Conservation (phyloP, 176 grass and related monocot species). For the Musa acuminata region DNA sequence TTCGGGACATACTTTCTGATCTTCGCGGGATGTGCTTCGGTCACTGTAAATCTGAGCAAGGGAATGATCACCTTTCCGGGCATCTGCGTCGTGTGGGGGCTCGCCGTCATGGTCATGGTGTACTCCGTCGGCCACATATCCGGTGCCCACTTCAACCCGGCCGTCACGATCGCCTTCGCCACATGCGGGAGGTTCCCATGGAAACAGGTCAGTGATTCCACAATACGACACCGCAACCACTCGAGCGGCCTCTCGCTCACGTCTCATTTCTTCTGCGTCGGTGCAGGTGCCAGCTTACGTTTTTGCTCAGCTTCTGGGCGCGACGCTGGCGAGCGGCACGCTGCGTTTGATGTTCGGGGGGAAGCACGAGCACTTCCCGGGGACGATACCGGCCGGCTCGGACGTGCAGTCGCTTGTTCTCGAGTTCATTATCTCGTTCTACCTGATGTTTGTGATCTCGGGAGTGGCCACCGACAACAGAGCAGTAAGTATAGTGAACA, state of each 20-base stretch:
- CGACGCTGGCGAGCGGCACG: conserved; percentile 50
- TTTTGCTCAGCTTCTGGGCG: conserved; percentile 51
- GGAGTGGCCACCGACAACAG: conserved; percentile 76
- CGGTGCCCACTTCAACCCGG: conserved; percentile 77
- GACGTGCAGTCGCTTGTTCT: conserved; percentile 63
- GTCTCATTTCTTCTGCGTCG: background rate
- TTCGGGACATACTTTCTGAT: conserved; percentile 83
- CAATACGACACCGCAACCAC: background rate
- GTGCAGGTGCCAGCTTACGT: conserved; percentile 50
- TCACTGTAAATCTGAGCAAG: conserved; percentile 59
- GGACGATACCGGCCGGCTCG: conserved; percentile 48
- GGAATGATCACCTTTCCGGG: conserved; percentile 65
- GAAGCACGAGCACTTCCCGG: conserved; percentile 45
- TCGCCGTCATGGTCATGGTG: conserved; percentile 70
- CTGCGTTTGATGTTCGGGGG: conserved; percentile 66
- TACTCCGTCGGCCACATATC: conserved; percentile 85
- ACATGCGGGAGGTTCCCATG: conserved; percentile 62
- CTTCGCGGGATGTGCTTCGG: conserved; percentile 64
- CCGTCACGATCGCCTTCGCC: conserved; percentile 80
- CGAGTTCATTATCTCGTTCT: conserved; percentile 77
- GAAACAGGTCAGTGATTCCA: conserved; percentile 42
- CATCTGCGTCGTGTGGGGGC: conserved; percentile 74
- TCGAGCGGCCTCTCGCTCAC: background rate
- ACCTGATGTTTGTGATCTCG: conserved; percentile 93
- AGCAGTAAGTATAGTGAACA: conserved; percentile 33